Conservation (phyloP, 208 protist genomes). For the Strigomonas culicis region DNA sequence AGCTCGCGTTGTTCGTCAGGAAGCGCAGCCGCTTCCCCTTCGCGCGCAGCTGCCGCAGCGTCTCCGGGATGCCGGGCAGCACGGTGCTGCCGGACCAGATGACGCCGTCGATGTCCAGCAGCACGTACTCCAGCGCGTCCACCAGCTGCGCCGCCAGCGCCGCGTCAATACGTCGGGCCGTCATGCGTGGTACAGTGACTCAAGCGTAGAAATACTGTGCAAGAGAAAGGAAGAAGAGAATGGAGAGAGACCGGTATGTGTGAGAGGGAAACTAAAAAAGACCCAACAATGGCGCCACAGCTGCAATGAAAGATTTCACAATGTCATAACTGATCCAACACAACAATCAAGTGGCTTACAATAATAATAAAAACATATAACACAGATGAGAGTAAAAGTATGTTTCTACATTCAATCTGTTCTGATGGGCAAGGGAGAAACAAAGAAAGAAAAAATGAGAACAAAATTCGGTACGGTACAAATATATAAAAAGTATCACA, state of each 20-base stretch:
- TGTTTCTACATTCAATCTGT: not conserved
- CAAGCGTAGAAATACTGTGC: conserved; percentile 4
- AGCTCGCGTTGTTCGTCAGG: conserved; percentile 68
- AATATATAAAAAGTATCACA: too few species aligned
- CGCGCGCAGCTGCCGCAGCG: conserved; percentile 44
- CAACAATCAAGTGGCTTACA: not conserved
- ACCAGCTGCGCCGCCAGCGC: conserved; percentile 30
- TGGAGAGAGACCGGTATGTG: conserved; percentile 12
- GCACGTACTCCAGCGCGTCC: conserved; percentile 38
- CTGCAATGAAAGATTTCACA: not conserved
- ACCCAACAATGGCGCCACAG: conserved; percentile 9
- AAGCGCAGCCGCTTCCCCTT: conserved; percentile 56
- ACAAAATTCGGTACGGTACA: too few species aligned
- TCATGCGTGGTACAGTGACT: conserved; percentile 19
- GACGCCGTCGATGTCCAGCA: conserved; percentile 75
- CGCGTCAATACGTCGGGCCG: conserved; percentile 16
- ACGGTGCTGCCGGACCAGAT: conserved; percentile 50
- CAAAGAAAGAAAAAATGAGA: not conserved
- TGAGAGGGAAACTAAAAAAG: conserved; percentile 2
- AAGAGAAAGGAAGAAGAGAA: conserved; percentile 9
- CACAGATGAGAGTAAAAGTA: conserved; percentile 8
- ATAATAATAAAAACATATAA: conserved; percentile 1
- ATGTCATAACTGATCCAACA: not conserved
- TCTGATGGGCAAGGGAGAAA: not conserved
- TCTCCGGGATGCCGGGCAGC: conserved; percentile 39